Conservation (phyloP, 306 rosid genomes). For the Parietaria judaica region DNA sequence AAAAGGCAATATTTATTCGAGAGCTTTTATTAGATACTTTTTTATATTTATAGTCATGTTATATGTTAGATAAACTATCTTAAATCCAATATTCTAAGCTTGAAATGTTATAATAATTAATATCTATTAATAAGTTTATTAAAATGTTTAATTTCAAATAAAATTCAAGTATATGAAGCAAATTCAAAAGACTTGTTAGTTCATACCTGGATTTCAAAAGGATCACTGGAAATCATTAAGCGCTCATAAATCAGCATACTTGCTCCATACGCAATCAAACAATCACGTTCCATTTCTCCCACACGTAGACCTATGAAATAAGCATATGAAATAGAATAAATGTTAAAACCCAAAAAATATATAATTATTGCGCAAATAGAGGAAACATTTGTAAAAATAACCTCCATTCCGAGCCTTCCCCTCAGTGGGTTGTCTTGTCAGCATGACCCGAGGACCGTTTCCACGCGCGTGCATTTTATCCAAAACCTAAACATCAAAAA, state of each 20-base stretch:
- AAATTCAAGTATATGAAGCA: no score
- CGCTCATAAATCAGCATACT: slow-evolving; percentile 89
- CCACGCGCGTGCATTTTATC: slow-evolving; percentile 99
- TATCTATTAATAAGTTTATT: no score
- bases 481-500: slow-evolving; percentile 48
- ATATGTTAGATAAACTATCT: no score
- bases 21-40: no score
- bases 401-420: slow-evolving; percentile 97
- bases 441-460: slow-evolving; percentile 58
- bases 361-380: not conserved
- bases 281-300: slow-evolving; percentile 98
- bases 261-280: slow-evolving; percentile 94
- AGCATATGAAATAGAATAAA: slow-evolving; percentile 1
- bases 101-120: no score
- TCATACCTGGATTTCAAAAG: slow-evolving; percentile 83
- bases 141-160: no score
- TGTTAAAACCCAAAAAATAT: not conserved
- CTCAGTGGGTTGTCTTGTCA: slow-evolving; percentile 92
- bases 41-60: no score
- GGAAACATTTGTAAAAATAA: slow-evolving; percentile 18
- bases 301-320: slow-evolving; percentile 66
- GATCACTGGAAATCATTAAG: slow-evolving; percentile 87
- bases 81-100: no score
- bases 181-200: no score
- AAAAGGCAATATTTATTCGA: no score